phyloP scores from a whole-genome alignment of 2,329 filamentous ascomycete species.

The Alternaria sp. region DNA sequence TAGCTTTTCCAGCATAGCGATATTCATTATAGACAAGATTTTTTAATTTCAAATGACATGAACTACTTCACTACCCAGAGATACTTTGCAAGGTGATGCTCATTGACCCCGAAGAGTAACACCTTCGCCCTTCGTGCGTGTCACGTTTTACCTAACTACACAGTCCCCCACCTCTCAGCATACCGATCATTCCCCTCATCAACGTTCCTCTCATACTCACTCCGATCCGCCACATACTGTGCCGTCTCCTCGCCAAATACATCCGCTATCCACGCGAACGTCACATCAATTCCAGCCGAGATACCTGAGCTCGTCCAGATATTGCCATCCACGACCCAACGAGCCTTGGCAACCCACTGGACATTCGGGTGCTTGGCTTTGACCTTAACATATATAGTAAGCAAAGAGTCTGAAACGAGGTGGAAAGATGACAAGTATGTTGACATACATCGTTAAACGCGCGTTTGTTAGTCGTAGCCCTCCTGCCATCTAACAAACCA shows the following conservation, averaged over 20 bases:
- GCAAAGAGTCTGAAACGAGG: not conserved
- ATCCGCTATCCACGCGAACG: constrained; percentile 62
- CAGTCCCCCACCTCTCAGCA: constrained; percentile 49
- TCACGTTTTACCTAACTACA: not conserved
- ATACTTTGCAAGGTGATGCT: not conserved
- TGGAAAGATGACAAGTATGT: not conserved
- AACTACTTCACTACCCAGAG: not conserved
- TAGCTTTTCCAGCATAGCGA: constrained; percentile 6
- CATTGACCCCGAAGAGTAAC: not conserved
- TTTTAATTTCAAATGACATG: not conserved
- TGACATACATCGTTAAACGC: constrained; percentile 52
- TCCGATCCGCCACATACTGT: constrained; percentile 54
- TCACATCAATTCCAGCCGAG: constrained; percentile 67
- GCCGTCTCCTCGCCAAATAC: constrained; percentile 62
- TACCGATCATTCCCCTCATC: constrained; percentile 63
- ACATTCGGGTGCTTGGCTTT: constrained; percentile 58
- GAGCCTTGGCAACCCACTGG: constrained; percentile 65
- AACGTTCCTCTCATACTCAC: constrained; percentile 65
- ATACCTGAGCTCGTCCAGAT: constrained; percentile 71
- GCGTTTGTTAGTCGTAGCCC: constrained; percentile 71
- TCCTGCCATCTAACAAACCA: constrained; percentile 65
- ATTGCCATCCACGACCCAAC: constrained; percentile 71
- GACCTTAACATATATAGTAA: constrained; percentile 36
- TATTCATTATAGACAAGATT: not conserved
- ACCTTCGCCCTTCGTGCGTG: not conserved